A percentile compares a stretch with the other conserved stretches of the same genome.
Conservation (phyloP, 768 basidiomycete species). For the Termitomyces sp. region DNA sequence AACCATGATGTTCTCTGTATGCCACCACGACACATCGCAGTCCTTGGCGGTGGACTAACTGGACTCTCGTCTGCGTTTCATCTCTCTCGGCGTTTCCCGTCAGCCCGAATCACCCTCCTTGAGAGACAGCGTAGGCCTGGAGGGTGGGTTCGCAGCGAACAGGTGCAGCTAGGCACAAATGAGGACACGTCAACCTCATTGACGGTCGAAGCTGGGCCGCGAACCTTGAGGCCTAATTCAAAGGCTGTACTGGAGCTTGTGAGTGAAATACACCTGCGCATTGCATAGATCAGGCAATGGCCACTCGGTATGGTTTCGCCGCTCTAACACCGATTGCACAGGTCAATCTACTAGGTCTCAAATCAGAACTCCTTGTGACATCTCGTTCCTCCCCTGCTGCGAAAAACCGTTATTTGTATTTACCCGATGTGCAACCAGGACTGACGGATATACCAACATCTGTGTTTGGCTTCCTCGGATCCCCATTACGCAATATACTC, state of each 20-base stretch:
- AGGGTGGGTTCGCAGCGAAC: conserved; percentile 79
- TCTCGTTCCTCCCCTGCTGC: conserved; percentile 68
- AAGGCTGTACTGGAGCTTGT: conserved; percentile 77
- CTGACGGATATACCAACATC: conserved; percentile 48
- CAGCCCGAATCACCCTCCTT: conserved; percentile 55
- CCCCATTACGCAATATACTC: conserved; percentile 38
- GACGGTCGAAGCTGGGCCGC: conserved; percentile 80
- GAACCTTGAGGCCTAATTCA: conserved; percentile 78
- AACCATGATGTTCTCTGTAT: conserved; percentile 1
- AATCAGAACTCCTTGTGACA: conserved; percentile 58
- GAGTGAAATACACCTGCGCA: conserved; percentile 19
- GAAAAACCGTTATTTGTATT: conserved; percentile 69
- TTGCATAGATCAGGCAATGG: not conserved
- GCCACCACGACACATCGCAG: conserved; percentile 35
- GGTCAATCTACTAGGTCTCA: conserved; percentile 72
- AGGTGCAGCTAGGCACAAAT: conserved; percentile 33
- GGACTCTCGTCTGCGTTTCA: conserved; percentile 82
- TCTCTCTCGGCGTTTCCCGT: conserved; percentile 61
- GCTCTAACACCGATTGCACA: conserved; percentile 21
- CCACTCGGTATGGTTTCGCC: not conserved
- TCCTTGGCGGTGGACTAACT: conserved; percentile 78
- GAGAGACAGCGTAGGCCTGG: conserved; percentile 65
- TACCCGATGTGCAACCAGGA: conserved; percentile 29
- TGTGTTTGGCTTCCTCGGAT: conserved; percentile 28
- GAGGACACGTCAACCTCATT: conserved; percentile 29